A percentile compares a stretch with the other conserved stretches of the same genome.
phyloP scores from a whole-genome alignment of 1,139 yeast genomes.

The Magnusiomyces magnusii region DNA sequence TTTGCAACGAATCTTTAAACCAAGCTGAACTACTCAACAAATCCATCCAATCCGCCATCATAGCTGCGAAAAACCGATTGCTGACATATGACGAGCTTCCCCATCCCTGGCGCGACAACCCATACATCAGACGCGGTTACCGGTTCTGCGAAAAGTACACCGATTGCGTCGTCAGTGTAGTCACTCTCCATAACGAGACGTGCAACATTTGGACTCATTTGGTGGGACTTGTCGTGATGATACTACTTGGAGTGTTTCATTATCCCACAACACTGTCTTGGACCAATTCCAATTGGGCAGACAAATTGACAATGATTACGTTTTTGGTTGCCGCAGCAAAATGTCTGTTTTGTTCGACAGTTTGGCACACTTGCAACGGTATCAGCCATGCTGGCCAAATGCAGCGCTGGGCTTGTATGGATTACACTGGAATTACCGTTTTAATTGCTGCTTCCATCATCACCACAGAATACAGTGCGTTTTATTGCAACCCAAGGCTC shows the following conservation, averaged over 20 bases:
- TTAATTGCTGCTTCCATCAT: constrained; percentile 86
- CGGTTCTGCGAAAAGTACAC: constrained; percentile 64
- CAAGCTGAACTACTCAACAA: constrained; percentile 16
- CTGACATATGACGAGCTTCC: constrained; percentile 86
- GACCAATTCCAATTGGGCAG: constrained; percentile 39
- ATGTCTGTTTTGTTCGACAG: constrained; percentile 68
- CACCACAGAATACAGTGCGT: constrained; percentile 74
- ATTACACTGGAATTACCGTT: constrained; percentile 89
- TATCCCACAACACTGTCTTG: constrained; percentile 47
- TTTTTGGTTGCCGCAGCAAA: constrained; percentile 67
- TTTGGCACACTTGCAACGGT: constrained; percentile 91
- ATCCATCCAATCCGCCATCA: constrained; percentile 32
- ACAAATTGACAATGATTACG: constrained; percentile 49
- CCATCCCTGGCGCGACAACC: constrained; percentile 87
- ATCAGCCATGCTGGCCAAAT: constrained; percentile 60
- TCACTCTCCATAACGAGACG: constrained; percentile 76
- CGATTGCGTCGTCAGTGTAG: constrained; percentile 51
- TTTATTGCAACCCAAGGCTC: constrained; percentile 52
- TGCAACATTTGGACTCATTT: constrained; percentile 93
- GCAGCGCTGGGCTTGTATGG: constrained; percentile 81
- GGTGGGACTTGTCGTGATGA: constrained; percentile 53
- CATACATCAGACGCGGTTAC: constrained; percentile 76
- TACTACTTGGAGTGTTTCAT: constrained; percentile 50
- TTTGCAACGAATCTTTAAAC: constrained; percentile 13
- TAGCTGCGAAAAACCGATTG: constrained; percentile 46